Evolutionary conservation across 1,284 basidiomycete genomes (phyloP).

Genomic region (Ustilago esculenta): DNA sequence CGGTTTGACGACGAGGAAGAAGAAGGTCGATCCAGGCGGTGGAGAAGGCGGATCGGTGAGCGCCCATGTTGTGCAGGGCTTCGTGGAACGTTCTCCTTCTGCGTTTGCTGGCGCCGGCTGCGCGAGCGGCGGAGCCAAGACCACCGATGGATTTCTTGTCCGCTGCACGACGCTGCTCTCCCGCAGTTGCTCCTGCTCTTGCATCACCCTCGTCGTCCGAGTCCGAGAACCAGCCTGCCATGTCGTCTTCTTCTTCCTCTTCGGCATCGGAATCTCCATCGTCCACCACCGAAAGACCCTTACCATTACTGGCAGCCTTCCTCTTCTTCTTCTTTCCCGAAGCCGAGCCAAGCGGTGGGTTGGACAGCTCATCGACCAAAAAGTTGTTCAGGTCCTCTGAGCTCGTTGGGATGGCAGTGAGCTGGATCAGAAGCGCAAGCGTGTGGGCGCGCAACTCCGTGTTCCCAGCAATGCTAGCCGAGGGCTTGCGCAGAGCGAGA

Average conservation of each 20-base stretch:
- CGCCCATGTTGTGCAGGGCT: slow-evolving; percentile 74
- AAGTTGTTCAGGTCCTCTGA: slow-evolving; percentile 81
- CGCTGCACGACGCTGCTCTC: slow-evolving; percentile 24
- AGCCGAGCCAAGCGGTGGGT: slow-evolving; percentile 4
- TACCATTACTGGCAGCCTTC: slow-evolving; percentile 34
- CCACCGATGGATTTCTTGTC: slow-evolving; percentile 32
- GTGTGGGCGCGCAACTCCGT: slow-evolving; percentile 72
- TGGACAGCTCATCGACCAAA: slow-evolving; percentile 73
- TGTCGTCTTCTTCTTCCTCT: slow-evolving; percentile 68
- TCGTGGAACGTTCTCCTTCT: slow-evolving; percentile 62
- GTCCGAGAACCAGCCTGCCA: slow-evolving; percentile 69
- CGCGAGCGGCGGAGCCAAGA: slow-evolving; percentile 21
- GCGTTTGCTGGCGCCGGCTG: slow-evolving; percentile 51
- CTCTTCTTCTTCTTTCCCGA: slow-evolving; percentile 40
- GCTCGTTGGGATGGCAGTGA: slow-evolving; percentile 83
- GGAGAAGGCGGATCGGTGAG: slow-evolving; percentile 82
- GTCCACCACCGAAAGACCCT: slow-evolving; percentile 44
- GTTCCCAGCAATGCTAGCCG: slow-evolving; percentile 38
- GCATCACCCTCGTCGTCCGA: slow-evolving; percentile 59
- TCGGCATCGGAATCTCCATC: slow-evolving; percentile 63
- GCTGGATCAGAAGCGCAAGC: slow-evolving; percentile 78
- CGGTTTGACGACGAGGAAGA: slow-evolving; percentile 68
- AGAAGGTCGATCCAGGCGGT: slow-evolving; percentile 79
- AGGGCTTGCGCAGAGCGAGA: slow-evolving; percentile 34
- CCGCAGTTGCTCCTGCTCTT: slow-evolving; percentile 53